Evolutionary conservation across 2,329 filamentous ascomycete species (phyloP), one percentile per base, ranked within the genome.

Genomic region (Clonostachys rosea): DNA sequence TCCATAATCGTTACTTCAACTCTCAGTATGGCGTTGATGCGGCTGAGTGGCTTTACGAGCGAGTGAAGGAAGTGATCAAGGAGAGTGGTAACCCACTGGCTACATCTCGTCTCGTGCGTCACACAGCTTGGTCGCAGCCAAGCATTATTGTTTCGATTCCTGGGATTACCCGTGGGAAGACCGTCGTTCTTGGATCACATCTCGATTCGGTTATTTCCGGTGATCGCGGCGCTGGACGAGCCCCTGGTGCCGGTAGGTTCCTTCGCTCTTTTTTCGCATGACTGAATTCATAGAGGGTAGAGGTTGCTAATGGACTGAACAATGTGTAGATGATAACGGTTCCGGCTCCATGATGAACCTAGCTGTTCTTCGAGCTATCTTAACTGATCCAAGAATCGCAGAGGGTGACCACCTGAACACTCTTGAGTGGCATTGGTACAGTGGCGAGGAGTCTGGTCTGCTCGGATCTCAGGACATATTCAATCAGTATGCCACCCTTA

Each of bases 401-500:
- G 61, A 62, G 40, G 60, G 66, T 11, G 57, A 62, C n/a, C 73
- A 64, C 42, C 61, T 63, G 34, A 69, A 76, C 57, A 75, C 74
- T 2, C 63, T 78, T 35, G 75, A 78, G 57, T 77, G 76, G 54
- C 74, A 78, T 58, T 77, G 73, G 59, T 78, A 77, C 54, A 57
- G 60, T 14, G 74, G 65, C 7, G 74, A 76, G 49, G 74, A 78
- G 57, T 71, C 66, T 3, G 74, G 75, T 4, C 62, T 75, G 0
- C 68, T 75, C 2, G 75, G 75, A 6, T 75, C 72, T 1, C 65
- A 66, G 24, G 71, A 65, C 11, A 58, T 76, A 34, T 74, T 57
- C 45, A 58, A 65, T 37, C 61, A 51, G 36, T 76, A 75, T 55
- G 60, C 62, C 44, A 54, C 58, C 8, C 55, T 60, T 5, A 61